Percentiles rank a stretch among this genome's conserved stretches.
These are phyloP conservation scores for Asterophora lycoperdoides DNA, from an alignment of 768 basidiomycete species.

Conservation along the genomic window DNA sequence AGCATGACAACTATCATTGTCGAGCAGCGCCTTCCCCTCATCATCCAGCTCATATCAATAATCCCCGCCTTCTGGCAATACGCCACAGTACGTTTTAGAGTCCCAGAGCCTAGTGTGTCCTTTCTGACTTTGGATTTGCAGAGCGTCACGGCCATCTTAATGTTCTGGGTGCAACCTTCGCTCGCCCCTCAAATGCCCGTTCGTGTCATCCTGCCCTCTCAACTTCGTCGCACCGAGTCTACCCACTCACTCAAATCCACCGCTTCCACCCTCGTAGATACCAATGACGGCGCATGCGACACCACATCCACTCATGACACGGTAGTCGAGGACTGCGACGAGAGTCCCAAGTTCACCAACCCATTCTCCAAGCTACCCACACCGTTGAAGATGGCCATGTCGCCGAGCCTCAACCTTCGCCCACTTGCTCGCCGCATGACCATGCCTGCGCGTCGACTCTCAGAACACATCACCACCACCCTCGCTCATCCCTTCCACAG, in stretches of 20 bases:
- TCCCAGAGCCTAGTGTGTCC: no score
- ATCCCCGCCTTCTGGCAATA: no score
- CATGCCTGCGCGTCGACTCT: neutral
- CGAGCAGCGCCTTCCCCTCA: no score
- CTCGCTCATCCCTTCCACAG: neutral
- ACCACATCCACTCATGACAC: no score
- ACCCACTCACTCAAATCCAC: neutral
- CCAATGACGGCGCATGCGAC: no score
- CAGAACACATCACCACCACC: neutral
- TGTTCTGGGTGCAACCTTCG: neutral
- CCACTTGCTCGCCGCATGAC: slow-evolving; percentile 10
- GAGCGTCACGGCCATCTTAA: neutral
- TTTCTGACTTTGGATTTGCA: no score
- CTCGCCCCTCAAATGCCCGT: slow-evolving; percentile 1
- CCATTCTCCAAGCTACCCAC: slow-evolving; percentile 3
- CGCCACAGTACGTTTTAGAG: no score
- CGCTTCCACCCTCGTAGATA: neutral
- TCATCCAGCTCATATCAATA: no score
- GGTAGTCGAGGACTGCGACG: no score
- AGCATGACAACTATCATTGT: no score
- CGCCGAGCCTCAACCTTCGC: neutral
- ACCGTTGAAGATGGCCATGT: neutral
- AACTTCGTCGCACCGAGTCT: no score
- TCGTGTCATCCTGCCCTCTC: neutral
- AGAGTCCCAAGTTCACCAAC: neutral